These are phyloP conservation scores for Monosporascus sp. DNA, from an alignment of 2,329 filamentous ascomycete species.

Conservation along the genomic window DNA sequence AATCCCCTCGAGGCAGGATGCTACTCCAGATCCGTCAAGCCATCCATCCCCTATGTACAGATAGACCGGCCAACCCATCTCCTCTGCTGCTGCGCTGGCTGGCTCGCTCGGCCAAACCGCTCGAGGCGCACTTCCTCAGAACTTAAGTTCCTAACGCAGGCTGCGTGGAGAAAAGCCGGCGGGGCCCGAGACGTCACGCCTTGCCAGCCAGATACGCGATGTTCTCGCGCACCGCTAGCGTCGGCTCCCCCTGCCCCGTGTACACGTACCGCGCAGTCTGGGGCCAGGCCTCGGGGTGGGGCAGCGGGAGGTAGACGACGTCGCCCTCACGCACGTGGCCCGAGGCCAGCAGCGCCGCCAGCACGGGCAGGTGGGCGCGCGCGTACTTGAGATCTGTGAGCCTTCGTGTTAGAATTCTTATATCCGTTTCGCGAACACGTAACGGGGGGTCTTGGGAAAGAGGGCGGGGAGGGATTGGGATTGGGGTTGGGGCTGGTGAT, in stretches of 20 bases:
- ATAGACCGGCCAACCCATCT: too few species aligned
- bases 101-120: too few species aligned
- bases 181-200: conserved; percentile 17
- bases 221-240: conserved; percentile 43
- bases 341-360: conserved; percentile 50
- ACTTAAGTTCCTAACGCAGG: too few species aligned
- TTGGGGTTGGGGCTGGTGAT: background rate
- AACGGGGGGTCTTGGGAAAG: background rate
- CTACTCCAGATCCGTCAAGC: too few species aligned
- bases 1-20: too few species aligned
- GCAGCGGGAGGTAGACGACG: conserved; percentile 51
- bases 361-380: conserved; percentile 43
- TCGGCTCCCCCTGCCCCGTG: conserved; percentile 41
- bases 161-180: too few species aligned
- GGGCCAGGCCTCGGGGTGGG: conserved; percentile 49
- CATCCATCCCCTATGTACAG: too few species aligned
- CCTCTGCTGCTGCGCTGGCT: too few species aligned
- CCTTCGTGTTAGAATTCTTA: background rate
- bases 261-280: conserved; percentile 52
- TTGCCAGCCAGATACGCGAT: conserved; percentile 50
- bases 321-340: conserved; percentile 47
- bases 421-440: conserved; percentile 3
- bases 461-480: background rate
- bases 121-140: too few species aligned
- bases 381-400: conserved; percentile 43